These are phyloP conservation scores for Xerophyta viscosa DNA, from an alignment of 106 monocot genomes.

Conservation along the genomic window DNA sequence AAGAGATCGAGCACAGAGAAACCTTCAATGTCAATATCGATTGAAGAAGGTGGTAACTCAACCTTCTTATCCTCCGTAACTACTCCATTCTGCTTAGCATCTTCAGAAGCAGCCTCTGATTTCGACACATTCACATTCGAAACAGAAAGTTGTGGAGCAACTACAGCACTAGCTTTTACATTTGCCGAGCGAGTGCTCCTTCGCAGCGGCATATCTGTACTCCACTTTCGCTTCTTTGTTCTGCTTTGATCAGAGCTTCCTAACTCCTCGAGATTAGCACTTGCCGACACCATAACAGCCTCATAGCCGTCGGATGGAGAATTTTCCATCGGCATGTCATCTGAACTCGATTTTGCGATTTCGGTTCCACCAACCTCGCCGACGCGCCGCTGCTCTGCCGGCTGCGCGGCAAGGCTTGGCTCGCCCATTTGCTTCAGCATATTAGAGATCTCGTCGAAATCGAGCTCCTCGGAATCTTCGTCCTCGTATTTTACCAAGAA, in stretches of 20 bases:
- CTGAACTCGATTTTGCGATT: background rate
- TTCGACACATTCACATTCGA: background rate
- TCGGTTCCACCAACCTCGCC: background rate
- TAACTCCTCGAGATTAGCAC: constrained; percentile 6
- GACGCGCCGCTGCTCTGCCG: background rate
- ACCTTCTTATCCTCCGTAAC: constrained; percentile 15
- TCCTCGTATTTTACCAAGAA: constrained; percentile 46
- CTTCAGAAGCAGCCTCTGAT: background rate
- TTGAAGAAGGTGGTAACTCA: constrained; percentile 73
- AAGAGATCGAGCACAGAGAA: constrained; percentile 73
- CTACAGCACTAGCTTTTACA: constrained; percentile 10
- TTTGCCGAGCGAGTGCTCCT: constrained; percentile 57
- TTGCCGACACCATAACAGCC: background rate
- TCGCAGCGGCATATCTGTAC: constrained; percentile 36
- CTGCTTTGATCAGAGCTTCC: constrained; percentile 6
- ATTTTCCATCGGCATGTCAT: background rate
- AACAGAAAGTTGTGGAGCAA: constrained; percentile 7
- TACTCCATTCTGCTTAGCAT: background rate
- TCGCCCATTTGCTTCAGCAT: constrained; percentile 32
- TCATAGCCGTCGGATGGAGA: background rate
- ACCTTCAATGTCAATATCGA: constrained; percentile 48
- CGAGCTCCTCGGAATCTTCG: constrained; percentile 54
- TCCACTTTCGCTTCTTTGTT: constrained; percentile 27
- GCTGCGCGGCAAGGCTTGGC: background rate
- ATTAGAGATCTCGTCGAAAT: constrained; percentile 26